A percentile compares a stretch with the other conserved stretches of the same genome.
Conservation (phyloP, 78 protist species). For the Dictyostelium brefeldianum region DNA sequence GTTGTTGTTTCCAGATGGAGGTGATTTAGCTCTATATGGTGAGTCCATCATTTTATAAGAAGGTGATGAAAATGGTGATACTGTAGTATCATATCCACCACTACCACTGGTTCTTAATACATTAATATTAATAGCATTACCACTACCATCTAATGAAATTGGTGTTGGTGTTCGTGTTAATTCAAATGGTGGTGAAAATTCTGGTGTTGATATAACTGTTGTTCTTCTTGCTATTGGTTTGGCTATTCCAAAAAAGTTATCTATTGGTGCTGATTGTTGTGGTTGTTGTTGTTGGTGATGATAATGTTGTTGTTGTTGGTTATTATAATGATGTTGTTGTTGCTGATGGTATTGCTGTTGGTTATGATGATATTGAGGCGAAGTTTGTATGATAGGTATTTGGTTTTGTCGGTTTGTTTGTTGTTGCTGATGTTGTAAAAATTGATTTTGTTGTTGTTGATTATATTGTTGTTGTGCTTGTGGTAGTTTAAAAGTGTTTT, state of each 20-base stretch:
- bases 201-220: background rate
- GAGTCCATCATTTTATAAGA: conserved; percentile 32
- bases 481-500: background rate
- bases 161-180: background rate
- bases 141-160: background rate
- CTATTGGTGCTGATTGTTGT: background rate
- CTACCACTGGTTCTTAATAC: background rate
- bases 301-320: too few species aligned
- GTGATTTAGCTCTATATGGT: background rate
- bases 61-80: conserved; percentile 24
- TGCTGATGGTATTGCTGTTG: conserved; percentile 12
- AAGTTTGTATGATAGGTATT: conserved; percentile 3
- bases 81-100: background rate
- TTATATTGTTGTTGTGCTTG: background rate
- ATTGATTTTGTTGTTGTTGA: conserved; percentile 1
- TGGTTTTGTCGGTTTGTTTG: background rate
- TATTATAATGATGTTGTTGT: background rate
- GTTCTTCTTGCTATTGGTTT: conserved; percentile 25
- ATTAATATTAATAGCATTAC: background rate
- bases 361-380: background rate
- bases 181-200: conserved; percentile 12
- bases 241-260: background rate
- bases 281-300: background rate
- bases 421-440: background rate
- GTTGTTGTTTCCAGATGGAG: background rate